Evolutionary conservation across 345 rosid genomes (phyloP), one percentile per base, ranked within the genome.

Genomic region (Dipteronia dyeriana): DNA sequence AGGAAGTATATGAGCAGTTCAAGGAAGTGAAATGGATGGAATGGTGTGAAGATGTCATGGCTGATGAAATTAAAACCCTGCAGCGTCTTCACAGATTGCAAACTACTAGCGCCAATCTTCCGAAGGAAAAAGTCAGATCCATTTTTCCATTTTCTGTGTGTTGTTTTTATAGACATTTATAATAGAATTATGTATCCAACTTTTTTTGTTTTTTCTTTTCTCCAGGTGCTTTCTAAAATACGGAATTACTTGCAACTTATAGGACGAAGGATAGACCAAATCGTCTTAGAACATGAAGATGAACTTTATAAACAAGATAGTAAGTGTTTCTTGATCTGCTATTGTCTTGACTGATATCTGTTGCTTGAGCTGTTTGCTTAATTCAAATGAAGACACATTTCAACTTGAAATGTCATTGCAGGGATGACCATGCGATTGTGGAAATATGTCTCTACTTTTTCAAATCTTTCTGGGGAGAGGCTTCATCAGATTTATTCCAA

Each of bases 11-110:
- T 62, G 98, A 94, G 85, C 99, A 97, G 82, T 97, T 97, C 67
- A 97, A 90, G 91, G 98, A 94, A 88, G 94, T 88, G 68, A 97
- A 97, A 86, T 97, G 99, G 99, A 97, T 87, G 97, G 99, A 97
- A 84, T 97, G 99, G 99, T 97, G 99, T 84, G 93, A 92, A 86
- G 99, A 92, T 81, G 97, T 92, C 61, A 89, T 97, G 97, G 86
- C 76, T 59, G 87, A 78, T 76, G 95, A 94, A 83, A 87, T 89
- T 66, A 94, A 84, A 90, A 97, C 99, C 26, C 88, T 94, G 75
- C 87, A 62, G 71, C 97, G 98, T 53, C 89, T 96, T 74, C 91
- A 92, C 68, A 88, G 78, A 85, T 82, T 96, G 82, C 99, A 96
- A 89, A 89, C 93, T 76, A 96, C 94, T 9, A 96, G 99, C 80